Evolutionary conservation across 2,329 filamentous ascomycete genomes (phyloP), one percentile per base, ranked within the genome.

Genomic region (Pseudocercospora fuligena): DNA sequence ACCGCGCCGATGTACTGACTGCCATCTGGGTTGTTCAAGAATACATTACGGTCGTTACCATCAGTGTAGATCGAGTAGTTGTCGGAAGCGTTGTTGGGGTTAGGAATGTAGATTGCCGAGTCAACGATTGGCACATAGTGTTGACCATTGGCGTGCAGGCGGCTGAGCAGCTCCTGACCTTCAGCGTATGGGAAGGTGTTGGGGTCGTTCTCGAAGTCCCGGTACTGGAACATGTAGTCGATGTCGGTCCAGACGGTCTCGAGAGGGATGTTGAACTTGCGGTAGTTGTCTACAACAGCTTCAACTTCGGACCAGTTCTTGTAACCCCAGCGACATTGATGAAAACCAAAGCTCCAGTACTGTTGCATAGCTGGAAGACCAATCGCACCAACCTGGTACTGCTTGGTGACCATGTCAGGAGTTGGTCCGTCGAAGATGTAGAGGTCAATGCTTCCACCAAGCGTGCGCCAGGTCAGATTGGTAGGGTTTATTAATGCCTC

Each of bases 261-360:
- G 1, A 89, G 77, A 0, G 87, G 87, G 63, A 89, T 88, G 31
- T 82, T 79, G 65, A 87, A 87, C 21, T 79, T 80, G 65, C 80
- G 82, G 76, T 85, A 87, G 60, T 82, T 83, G 57, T 84, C 79
- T 33, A 87, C 81, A 11, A 87, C 82, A 69, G 86, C 86, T 69
- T 90, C 85, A 2, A 92, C 75, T 29, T 87, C 83, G 1, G 87
- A 86, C 88, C 90, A 93, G 73, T 92, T 92, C 46, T 85, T 81
- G 76, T 95, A 95, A 0, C 92, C 92, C 89, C 92, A 95, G 66
- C 91, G 86, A 73, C 92, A 94, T 76, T 96, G 92, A 70, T 96
- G 92, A 75, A 86, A 94, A 0, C 93, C 93, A 67, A 96, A 88
- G 0, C 89, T 88, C 84, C 88, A 94, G 80, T 95, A 95, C 71